Percentiles rank a stretch among this genome's conserved stretches.
Conservation (phyloP, 164 flowering plant genomes). For the Vitis rupestris region DNA sequence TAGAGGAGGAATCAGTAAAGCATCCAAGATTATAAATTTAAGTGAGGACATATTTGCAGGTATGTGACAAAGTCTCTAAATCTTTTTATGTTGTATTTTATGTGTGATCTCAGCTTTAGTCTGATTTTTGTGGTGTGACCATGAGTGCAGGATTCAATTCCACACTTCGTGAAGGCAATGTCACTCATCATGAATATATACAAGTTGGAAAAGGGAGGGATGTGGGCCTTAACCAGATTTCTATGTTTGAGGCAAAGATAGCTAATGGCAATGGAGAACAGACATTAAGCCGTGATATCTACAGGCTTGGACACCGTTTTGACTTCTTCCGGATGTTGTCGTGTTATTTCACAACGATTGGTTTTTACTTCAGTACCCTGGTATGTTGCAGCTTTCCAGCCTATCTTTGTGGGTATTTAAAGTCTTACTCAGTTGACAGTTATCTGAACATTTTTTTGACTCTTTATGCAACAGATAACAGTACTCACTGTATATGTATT, state of each 20-base stretch:
- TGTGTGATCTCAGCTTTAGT: neutral
- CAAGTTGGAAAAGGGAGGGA: conserved; percentile 99
- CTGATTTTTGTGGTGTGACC: neutral
- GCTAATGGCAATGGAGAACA: conserved; percentile 99
- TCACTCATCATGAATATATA: conserved; percentile 97
- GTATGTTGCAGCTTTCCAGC: conserved; percentile 28
- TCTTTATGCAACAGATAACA: conserved; percentile 55
- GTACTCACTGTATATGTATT: conserved; percentile 92
- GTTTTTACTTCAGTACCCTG: conserved; percentile 92
- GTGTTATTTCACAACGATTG: conserved; percentile 89
- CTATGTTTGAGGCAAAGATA: conserved; percentile 93
- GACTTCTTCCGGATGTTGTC: conserved; percentile 98
- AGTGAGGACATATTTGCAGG: conserved; percentile 99
- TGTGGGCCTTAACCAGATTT: conserved; percentile 98
- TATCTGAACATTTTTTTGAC: neutral
- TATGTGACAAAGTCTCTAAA: conserved; percentile 8
- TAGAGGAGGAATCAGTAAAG: conserved; percentile 95
- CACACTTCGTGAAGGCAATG: conserved; percentile 95
- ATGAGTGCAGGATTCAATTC: conserved; percentile 81
- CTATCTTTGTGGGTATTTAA: neutral
- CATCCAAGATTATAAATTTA: conserved; percentile 86
- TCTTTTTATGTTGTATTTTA: neutral
- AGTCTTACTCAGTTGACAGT: neutral
- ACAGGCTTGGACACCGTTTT: conserved; percentile 95
- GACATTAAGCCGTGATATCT: conserved; percentile 92